Evolutionary conservation across 2,329 filamentous ascomycete genomes (phyloP).

Genomic region (Bipolaris bicolor): DNA sequence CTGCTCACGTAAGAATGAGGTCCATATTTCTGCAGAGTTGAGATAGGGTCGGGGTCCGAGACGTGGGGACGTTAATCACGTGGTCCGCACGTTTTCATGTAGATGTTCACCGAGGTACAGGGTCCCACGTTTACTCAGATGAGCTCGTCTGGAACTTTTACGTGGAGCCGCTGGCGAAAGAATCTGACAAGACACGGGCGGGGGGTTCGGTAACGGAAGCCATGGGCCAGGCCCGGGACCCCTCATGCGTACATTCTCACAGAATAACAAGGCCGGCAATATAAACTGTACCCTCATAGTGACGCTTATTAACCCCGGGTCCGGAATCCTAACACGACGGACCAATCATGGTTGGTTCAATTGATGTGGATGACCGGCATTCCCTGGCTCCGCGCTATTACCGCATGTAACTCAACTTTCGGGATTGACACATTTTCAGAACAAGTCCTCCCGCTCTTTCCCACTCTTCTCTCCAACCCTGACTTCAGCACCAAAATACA

Average conservation of each 20-base stretch:
- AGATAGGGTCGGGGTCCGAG: background rate
- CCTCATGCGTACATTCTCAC: slow-evolving; percentile 14
- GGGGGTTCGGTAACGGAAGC: background rate
- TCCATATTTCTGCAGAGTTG: background rate
- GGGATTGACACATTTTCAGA: slow-evolving; percentile 19
- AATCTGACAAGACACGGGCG: background rate
- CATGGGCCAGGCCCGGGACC: slow-evolving; percentile 10
- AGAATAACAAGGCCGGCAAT: slow-evolving; percentile 16
- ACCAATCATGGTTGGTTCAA: slow-evolving; percentile 34
- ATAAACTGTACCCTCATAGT: slow-evolving; percentile 17
- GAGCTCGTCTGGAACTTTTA: background rate
- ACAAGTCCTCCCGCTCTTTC: slow-evolving; percentile 8
- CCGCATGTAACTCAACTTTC: slow-evolving; percentile 12
- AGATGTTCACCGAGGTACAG: slow-evolving; percentile 1
- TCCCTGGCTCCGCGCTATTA: slow-evolving; percentile 29
- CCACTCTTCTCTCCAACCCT: slow-evolving; percentile 2
- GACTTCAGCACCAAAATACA: background rate
- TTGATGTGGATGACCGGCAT: slow-evolving; percentile 34
- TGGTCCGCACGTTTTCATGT: background rate
- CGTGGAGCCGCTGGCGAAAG: background rate
- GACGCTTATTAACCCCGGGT: slow-evolving; percentile 24
- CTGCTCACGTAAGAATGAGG: background rate
- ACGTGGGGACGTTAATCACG: slow-evolving; percentile 8
- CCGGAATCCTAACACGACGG: slow-evolving; percentile 18
- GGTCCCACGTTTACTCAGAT: background rate